A percentile compares a stretch with the other conserved stretches of the same genome.
Conservation (phyloP, 148 eudicot species). For the Oxyria digyna region DNA sequence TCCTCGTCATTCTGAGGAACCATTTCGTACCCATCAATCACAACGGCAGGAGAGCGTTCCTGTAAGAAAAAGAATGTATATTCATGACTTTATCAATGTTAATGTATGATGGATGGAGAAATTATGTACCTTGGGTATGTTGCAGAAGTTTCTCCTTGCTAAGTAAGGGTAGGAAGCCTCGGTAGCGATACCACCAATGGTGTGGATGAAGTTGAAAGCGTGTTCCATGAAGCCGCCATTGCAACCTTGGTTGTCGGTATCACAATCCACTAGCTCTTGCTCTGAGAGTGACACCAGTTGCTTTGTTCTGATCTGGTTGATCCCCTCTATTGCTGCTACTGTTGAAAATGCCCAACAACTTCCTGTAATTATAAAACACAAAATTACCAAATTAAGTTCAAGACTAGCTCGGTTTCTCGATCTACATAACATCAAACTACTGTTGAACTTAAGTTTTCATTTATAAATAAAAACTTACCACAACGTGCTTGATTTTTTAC, state of each 20-base stretch:
- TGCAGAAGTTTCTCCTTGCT: slow-evolving; percentile 27
- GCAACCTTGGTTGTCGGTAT: slow-evolving; percentile 42
- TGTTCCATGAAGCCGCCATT: too few species aligned
- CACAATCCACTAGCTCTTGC: slow-evolving; percentile 71
- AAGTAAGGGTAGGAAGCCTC: slow-evolving; percentile 36
- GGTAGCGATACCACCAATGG: slow-evolving; percentile 26
- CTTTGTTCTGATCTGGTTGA: slow-evolving; percentile 60
- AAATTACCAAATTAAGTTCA: too few species aligned
- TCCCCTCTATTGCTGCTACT: slow-evolving; percentile 66
- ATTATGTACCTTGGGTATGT: slow-evolving; percentile 10
- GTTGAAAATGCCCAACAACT: slow-evolving; percentile 82
- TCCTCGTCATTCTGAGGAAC: slow-evolving; percentile 57
- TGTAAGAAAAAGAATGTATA: slow-evolving; percentile 9
- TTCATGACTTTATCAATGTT: neutral
- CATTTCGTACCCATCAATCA: slow-evolving; percentile 59
- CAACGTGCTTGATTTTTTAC: slow-evolving; percentile 63
- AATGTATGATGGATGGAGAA: too few species aligned
- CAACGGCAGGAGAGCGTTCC: slow-evolving; percentile 47
- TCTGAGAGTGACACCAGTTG: slow-evolving; percentile 50
- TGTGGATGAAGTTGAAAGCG: slow-evolving; percentile 35
- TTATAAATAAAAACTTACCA: slow-evolving; percentile 22
- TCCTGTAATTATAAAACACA: slow-evolving; percentile 20
- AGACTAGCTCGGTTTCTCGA: too few species aligned
- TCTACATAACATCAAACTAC: too few species aligned
- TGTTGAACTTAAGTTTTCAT: too few species aligned